Percentiles rank a stretch among this genome's conserved stretches.
phyloP scores from a whole-genome alignment of 306 rosid species.

The Quercus berberidifolia region DNA sequence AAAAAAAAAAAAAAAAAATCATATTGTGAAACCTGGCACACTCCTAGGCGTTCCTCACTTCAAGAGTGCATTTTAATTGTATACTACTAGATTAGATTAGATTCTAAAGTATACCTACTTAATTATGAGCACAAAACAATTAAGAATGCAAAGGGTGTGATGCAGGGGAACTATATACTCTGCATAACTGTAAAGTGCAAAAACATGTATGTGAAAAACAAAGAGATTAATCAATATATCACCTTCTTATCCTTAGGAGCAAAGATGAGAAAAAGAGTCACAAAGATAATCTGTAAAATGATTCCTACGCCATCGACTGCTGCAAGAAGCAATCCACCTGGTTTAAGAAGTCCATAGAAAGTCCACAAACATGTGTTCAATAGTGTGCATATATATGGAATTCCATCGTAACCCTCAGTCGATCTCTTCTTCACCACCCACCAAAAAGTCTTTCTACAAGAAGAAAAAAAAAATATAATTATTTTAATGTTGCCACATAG shows the following conservation, averaged over 20 bases:
- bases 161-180: no score
- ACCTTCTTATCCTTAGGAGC: constrained; percentile 36
- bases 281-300: constrained; percentile 32
- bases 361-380: constrained; percentile 53
- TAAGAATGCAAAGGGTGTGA: background rate
- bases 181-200: no score
- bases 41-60: no score
- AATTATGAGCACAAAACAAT: no score
- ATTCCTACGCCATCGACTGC: constrained; percentile 52
- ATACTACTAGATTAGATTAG: no score
- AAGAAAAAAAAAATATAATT: background rate
- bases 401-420: constrained; percentile 38
- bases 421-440: constrained; percentile 53
- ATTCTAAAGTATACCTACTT: no score
- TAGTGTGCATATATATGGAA: constrained; percentile 43
- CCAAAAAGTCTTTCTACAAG: constrained; percentile 36
- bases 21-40: no score
- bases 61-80: no score
- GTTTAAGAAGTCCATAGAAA: constrained; percentile 48
- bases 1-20: no score
- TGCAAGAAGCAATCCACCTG: constrained; percentile 30
- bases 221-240: no score
- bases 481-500: no score
- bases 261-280: constrained; percentile 33
- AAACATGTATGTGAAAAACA: no score